phyloP scores from a whole-genome alignment of 164 flowering plant genomes.

The Magnolia kwangsiensis region DNA sequence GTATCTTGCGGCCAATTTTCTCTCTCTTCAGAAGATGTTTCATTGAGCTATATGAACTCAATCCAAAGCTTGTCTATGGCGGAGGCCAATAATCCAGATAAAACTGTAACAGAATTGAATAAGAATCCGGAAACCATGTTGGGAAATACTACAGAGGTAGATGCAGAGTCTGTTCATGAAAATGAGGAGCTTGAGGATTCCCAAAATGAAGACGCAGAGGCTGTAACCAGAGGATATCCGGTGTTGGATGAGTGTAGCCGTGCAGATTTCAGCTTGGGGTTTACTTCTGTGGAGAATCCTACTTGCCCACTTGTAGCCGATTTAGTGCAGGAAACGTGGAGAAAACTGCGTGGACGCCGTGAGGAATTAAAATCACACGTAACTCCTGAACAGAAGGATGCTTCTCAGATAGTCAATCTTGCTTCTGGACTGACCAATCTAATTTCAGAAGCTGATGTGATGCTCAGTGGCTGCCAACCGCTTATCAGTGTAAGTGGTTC shows the following conservation, averaged over 20 bases:
- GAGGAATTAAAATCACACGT: slow-evolving; percentile 39
- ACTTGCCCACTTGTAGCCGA: slow-evolving; percentile 13
- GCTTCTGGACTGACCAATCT: slow-evolving; percentile 48
- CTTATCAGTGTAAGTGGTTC: slow-evolving; percentile 35
- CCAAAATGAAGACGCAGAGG: slow-evolving; percentile 33
- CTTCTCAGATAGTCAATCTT: slow-evolving; percentile 32
- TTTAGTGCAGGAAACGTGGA: slow-evolving; percentile 70
- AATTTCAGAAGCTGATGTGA: slow-evolving; percentile 72
- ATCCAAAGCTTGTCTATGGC: slow-evolving; percentile 7
- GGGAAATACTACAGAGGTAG: slow-evolving; percentile 17
- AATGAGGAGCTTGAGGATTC: slow-evolving; percentile 59
- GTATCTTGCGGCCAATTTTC: slow-evolving; percentile 29
- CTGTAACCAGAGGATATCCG: slow-evolving; percentile 35
- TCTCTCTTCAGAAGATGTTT: slow-evolving; percentile 25
- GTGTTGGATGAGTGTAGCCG: slow-evolving; percentile 92
- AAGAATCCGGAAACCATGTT: slow-evolving; percentile 16
- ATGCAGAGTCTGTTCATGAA: slow-evolving; percentile 25
- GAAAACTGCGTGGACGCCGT: slow-evolving; percentile 38
- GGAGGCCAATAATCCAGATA: slow-evolving; percentile 14
- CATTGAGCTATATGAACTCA: slow-evolving; percentile 14
- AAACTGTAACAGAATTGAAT: slow-evolving; percentile 17
- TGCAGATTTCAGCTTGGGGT: slow-evolving; percentile 41
- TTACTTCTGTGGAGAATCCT: slow-evolving; percentile 16
- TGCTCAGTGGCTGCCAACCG: slow-evolving; percentile 42
- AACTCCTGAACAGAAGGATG: slow-evolving; percentile 41